phyloP scores from a whole-genome alignment of 176 grass and related monocot species.

The Tillandsia leiboldiana region DNA sequence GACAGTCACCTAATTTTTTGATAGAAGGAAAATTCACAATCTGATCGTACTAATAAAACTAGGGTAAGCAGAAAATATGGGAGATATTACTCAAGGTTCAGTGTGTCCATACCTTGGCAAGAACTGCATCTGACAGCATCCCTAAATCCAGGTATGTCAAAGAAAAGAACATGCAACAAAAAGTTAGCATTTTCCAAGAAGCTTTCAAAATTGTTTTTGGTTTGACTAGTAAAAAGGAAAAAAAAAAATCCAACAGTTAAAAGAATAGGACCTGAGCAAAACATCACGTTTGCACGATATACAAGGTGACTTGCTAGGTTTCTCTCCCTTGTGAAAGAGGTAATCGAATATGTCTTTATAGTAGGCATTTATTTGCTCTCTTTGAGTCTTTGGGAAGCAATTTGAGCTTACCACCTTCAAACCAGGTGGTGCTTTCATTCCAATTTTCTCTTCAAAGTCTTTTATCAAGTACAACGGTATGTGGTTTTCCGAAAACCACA shows the following conservation, averaged over 20 bases:
- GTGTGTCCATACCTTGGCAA: conserved; percentile 73
- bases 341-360: conserved; percentile 60
- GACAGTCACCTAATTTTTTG: conserved; percentile 63
- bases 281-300: conserved; percentile 76
- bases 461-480: conserved; percentile 76
- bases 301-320: conserved; percentile 44
- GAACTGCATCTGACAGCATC: conserved; percentile 52
- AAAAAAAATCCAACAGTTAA: conserved; percentile 7
- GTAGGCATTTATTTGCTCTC: conserved; percentile 31
- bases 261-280: conserved; percentile 52
- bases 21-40: conserved; percentile 21
- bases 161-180: conserved; percentile 20
- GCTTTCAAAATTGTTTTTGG: not conserved
- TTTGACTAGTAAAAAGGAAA: conserved; percentile 11
- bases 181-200: conserved; percentile 26
- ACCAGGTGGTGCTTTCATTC: conserved; percentile 25
- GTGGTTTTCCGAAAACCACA: conserved; percentile 92
- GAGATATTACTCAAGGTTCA: not conserved
- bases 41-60: conserved; percentile 11
- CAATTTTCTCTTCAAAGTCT: conserved; percentile 60
- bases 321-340: conserved; percentile 62
- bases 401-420: conserved; percentile 13
- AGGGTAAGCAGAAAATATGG: conserved; percentile 1
- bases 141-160: conserved; percentile 44
- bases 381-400: conserved; percentile 31